Evolutionary conservation across 352 stramenopile genomes (phyloP).

Genomic region (Phytophthora agathidicida): DNA sequence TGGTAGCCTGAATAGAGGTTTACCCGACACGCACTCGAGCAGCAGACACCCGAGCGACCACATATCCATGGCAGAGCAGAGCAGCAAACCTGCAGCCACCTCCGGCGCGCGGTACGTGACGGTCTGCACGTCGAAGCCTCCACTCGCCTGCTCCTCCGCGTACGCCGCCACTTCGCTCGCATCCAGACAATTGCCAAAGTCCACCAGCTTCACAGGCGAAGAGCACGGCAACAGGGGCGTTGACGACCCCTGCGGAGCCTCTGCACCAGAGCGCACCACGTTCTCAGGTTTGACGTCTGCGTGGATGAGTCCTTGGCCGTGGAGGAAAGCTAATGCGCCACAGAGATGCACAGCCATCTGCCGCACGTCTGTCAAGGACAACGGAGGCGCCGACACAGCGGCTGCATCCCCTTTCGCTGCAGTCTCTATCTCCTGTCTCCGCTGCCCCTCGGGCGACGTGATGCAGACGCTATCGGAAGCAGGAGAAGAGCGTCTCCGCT

Average conservation of each 20-base stretch:
- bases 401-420: not conserved
- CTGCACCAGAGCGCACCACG: slow-evolving; percentile 40
- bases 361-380: slow-evolving; percentile 48
- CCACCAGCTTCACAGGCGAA: slow-evolving; percentile 64
- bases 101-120: slow-evolving; percentile 76
- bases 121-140: slow-evolving; percentile 76
- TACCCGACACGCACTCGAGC: slow-evolving; percentile 61
- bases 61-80: slow-evolving; percentile 74
- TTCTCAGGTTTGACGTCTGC: slow-evolving; percentile 84
- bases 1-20: slow-evolving; percentile 58
- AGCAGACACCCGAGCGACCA: slow-evolving; percentile 82
- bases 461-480: slow-evolving; percentile 1
- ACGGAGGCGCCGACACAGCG: slow-evolving; percentile 18
- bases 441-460: slow-evolving; percentile 12
- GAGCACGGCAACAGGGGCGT: slow-evolving; percentile 4
- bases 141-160: slow-evolving; percentile 27
- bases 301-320: slow-evolving; percentile 68
- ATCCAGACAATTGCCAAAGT: slow-evolving; percentile 83
- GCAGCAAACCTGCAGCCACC: slow-evolving; percentile 61
- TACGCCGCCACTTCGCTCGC: slow-evolving; percentile 43
- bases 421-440: slow-evolving; percentile 1
- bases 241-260: slow-evolving; percentile 19
- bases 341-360: slow-evolving; percentile 72
- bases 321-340: slow-evolving; percentile 64
- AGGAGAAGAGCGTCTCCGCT: slow-evolving; percentile 11